Base-by-base conservation (phyloP, 2,329 filamentous ascomycete genomes). In the Colletotrichum musae region DNA sequence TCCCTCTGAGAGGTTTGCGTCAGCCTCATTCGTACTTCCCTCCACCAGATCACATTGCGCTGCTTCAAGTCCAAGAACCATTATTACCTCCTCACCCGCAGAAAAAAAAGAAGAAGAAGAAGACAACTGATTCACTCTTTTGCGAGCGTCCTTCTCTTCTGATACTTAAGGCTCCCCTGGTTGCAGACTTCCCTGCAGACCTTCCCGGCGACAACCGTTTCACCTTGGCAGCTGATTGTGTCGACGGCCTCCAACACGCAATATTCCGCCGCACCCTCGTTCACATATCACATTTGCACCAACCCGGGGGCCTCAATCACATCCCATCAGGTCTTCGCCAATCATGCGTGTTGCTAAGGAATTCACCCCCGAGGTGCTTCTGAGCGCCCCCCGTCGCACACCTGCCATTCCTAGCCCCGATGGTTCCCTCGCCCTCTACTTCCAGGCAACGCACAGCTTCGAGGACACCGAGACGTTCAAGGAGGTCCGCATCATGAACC, bases 371-470 rank as follows among this genome's bases (percentile, higher is more conserved):
- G 78, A 81, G 70, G 63, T 72, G 5, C 72, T 81, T 51, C 72
- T 80, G 51, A 75, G 70, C 41, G 73, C 73, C 4, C 78, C 79
- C 45, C 75, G 74, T 36, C 74, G 77, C 39, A 73, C 74, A 24
- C 69, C 76, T n/a, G 80, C 79, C 1, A 76, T 85, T 6, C 80
- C 82, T 9, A 83, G 80, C 63, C 74, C 79, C 24, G 79, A 80
- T 64, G 82, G 83, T 62, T 77, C 81, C 5, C 78, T 80, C 13
- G 77, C 82, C 7, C 74, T 86, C 48, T 81, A 81, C 73, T 82
- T 81, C 18, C 73, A 84, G 53, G 78, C 80, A 6, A 78, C 77
- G 28, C 78, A 84, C 68, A 73, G 75, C 36, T 77, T 82, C 57
- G 75, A 72, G 41, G 73, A 74, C 15, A 78, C 75, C 36, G 79